A percentile compares a stretch with the other conserved stretches of the same genome.
phyloP scores from a whole-genome alignment of 2,329 filamentous ascomycete species.

The Aspergillus calidoustus region DNA sequence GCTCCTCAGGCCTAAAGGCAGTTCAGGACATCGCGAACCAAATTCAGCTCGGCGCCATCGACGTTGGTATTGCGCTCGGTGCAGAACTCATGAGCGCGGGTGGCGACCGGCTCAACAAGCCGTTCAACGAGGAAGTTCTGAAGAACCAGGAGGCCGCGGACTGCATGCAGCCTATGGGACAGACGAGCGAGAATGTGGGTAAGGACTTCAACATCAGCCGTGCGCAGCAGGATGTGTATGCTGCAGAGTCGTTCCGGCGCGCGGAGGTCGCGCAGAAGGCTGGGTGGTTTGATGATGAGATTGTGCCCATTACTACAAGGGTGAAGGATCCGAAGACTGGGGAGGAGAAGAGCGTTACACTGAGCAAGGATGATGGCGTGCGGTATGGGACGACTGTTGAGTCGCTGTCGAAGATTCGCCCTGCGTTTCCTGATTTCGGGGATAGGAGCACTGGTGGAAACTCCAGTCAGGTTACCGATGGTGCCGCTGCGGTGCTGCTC shows the following conservation, averaged over 20 bases:
- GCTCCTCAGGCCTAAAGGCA: constrained; percentile 93
- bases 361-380: constrained; percentile 88
- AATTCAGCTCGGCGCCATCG: constrained; percentile 79
- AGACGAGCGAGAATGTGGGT: constrained; percentile 95
- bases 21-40: constrained; percentile 92
- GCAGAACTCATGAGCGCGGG: constrained; percentile 84
- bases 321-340: constrained; percentile 84
- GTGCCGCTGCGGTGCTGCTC: constrained; percentile 83
- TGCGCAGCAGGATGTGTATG: constrained; percentile 80
- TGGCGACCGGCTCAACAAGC: constrained; percentile 70
- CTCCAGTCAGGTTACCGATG: constrained; percentile 92
- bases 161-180: constrained; percentile 95
- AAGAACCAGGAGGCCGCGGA: constrained; percentile 77
- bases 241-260: constrained; percentile 82
- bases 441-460: constrained; percentile 88
- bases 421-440: constrained; percentile 89
- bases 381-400: constrained; percentile 88
- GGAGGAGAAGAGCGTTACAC: constrained; percentile 73
- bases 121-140: constrained; percentile 79
- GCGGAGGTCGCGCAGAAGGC: constrained; percentile 90
- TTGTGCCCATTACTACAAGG: constrained; percentile 80
- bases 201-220: constrained; percentile 85
- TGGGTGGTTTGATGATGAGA: constrained; percentile 92
- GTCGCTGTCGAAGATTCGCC: constrained; percentile 78
- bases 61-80: constrained; percentile 84